Evolutionary conservation across 2,329 filamentous ascomycete species (phyloP).

Genomic region (Fusarium incarnatum): DNA sequence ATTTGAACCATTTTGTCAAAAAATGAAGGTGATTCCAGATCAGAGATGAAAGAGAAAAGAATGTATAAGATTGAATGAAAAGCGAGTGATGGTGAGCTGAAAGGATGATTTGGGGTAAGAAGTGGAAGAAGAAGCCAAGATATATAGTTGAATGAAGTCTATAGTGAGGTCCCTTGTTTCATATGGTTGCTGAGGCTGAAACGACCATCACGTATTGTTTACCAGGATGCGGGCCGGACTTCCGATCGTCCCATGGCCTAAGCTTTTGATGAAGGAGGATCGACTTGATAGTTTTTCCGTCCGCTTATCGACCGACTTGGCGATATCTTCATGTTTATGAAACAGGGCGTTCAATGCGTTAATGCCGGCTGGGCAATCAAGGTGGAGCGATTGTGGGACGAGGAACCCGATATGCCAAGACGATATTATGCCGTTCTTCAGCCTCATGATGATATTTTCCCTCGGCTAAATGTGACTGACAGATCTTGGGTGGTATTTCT

Average conservation of each 20-base stretch:
- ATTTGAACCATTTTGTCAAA: slow-evolving; percentile 41
- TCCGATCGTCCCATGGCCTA: slow-evolving; percentile 27
- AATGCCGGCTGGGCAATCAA: background rate
- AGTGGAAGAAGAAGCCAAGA: background rate
- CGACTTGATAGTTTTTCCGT: slow-evolving; percentile 39
- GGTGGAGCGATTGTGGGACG: slow-evolving; percentile 5
- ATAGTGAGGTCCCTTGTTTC: slow-evolving; percentile 9
- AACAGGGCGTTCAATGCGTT: slow-evolving; percentile 11
- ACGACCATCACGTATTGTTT: slow-evolving; percentile 23
- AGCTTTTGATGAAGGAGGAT: slow-evolving; percentile 37
- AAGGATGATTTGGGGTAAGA: background rate
- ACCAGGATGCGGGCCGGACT: slow-evolving; percentile 12
- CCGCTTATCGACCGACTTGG: slow-evolving; percentile 27
- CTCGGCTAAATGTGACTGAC: background rate
- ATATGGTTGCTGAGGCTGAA: slow-evolving; percentile 36
- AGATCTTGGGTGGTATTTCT: background rate
- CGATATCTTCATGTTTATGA: slow-evolving; percentile 22
- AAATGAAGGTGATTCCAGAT: slow-evolving; percentile 12
- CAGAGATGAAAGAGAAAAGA: slow-evolving; percentile 22
- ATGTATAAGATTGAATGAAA: slow-evolving; percentile 20
- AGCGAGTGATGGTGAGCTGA: slow-evolving; percentile 22
- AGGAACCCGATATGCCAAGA: slow-evolving; percentile 9
- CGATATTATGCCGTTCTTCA: slow-evolving; percentile 3
- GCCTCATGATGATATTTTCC: background rate
- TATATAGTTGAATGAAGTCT: background rate